Base-by-base conservation (phyloP, 202 grass and related monocot species). In the Panicum virgatum region DNA sequence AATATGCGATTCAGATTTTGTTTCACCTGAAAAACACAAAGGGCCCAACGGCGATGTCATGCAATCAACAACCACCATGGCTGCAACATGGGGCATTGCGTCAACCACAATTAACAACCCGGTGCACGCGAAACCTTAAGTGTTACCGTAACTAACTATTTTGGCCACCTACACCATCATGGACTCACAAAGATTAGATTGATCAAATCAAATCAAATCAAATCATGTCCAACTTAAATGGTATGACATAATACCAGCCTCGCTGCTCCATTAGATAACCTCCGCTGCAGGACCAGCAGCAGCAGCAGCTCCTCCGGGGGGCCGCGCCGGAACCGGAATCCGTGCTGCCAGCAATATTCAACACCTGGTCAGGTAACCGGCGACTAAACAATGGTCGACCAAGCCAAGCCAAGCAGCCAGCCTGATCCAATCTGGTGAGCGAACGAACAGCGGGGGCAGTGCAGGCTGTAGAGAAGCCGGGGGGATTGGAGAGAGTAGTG, bases 261-360 rank as follows among this genome's bases (percentile, higher is more conserved):
- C n/a, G n/a, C n/a, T n/a, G n/a, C n/a, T n/a, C n/a, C n/a, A n/a
- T n/a, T 63, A 57, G 37, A 57, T 19, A 15, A n/a, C 27, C 60
- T 69, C 11, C 6, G 9, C 10, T 67, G 16, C 11, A 60, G 50
- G 16, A 73, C 74, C 11, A n/a, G n/a, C n/a, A n/a, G n/a, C n/a
- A n/a, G n/a, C n/a, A n/a, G n/a, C n/a, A 45, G 30, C 54, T 76
- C 22, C 12, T 7, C 3, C 0, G 6, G 50, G 18, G 26, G 3
- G 12, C 38, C 7, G 2, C 73, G 27, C 66, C 38, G n/a, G n/a
- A n/a, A n/a, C n/a, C n/a, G 14, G 8, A 20, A 40, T 43, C 22
- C 73, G 53, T 59, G 53, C 72, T 4, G 59, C 66, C 45, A 25
- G 12, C 7, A 73, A 59, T 79, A 26, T 79, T 85, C 76, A 66